Conservation (phyloP, 768 basidiomycete genomes). For the Termitomyces sp. region DNA sequence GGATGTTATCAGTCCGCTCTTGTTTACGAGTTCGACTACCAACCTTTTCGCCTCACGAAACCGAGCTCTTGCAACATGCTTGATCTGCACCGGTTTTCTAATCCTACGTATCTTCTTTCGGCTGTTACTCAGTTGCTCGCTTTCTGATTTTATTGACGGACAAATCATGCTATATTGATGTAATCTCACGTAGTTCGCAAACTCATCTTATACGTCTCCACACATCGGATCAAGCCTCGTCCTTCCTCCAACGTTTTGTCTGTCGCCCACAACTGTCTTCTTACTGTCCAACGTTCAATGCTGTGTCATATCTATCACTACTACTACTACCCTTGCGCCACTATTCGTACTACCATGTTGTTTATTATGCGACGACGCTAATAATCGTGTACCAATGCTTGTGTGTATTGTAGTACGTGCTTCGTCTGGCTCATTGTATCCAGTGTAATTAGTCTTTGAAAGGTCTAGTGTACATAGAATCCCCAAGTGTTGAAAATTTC, state of each 20-base stretch:
- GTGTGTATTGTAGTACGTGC: conserved; percentile 4
- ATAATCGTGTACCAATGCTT: conserved; percentile 1
- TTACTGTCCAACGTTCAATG: background rate
- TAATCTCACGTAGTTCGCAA: background rate
- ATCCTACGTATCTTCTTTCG: background rate
- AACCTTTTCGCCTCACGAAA: background rate
- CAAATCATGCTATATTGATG: background rate
- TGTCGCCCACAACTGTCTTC: background rate
- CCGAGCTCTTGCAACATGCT: background rate
- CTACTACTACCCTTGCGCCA: background rate
- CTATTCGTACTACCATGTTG: background rate
- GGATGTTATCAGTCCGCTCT: background rate
- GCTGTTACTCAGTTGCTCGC: background rate
- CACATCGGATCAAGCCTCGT: background rate
- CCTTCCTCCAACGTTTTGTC: background rate
- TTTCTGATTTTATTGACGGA: background rate
- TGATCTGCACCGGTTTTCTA: background rate
- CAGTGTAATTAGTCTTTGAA: background rate
- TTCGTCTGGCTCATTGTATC: background rate
- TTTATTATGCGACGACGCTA: background rate
- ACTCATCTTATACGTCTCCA: background rate
- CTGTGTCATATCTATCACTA: background rate
- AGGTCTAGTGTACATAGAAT: conserved; percentile 5
- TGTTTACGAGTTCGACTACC: background rate
- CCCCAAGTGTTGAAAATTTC: background rate